Conservation (phyloP, 129 eudicot genomes). For the Dittrichia graveolens region DNA sequence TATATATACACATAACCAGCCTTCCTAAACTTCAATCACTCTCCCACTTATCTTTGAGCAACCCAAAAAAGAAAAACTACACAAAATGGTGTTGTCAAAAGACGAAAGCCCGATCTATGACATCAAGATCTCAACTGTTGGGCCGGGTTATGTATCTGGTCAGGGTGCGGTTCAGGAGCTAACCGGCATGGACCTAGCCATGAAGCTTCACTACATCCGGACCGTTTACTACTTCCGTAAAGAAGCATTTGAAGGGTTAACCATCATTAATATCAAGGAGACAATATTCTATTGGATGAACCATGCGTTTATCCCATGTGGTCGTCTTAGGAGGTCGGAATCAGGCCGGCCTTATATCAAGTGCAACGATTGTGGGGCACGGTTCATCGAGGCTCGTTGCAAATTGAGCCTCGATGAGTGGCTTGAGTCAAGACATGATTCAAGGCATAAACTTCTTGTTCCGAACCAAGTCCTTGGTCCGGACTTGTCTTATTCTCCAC, state of each 20-base stretch:
- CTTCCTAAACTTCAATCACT: background rate
- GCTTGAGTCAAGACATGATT: conserved; percentile 47
- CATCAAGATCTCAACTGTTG: conserved; percentile 61
- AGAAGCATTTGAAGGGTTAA: conserved; percentile 53
- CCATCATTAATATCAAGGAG: conserved; percentile 52
- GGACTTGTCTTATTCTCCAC: conserved; percentile 67
- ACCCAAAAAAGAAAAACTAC: background rate
- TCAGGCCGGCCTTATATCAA: conserved; percentile 72
- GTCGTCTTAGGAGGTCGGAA: conserved; percentile 62
- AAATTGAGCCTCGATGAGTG: conserved; percentile 61
- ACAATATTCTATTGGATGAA: conserved; percentile 60
- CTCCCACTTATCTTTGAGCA: conserved; percentile 5
- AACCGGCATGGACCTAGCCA: conserved; percentile 69
- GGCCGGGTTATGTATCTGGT: conserved; percentile 62
- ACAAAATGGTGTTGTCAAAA: conserved; percentile 35
- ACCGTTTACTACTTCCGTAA: conserved; percentile 56
- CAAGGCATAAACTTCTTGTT: conserved; percentile 48
- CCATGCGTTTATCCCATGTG: conserved; percentile 49
- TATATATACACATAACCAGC: conserved; percentile 13
- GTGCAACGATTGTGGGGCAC: conserved; percentile 89
- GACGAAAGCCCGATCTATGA: conserved; percentile 40
- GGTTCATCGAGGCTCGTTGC: conserved; percentile 71
- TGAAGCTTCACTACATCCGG: conserved; percentile 84
- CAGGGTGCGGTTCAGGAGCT: conserved; percentile 57
- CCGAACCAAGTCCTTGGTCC: conserved; percentile 63